These are phyloP conservation scores for Verticillium zaregamsianum DNA, from an alignment of 2,329 filamentous ascomycete species.

Conservation along the genomic window DNA sequence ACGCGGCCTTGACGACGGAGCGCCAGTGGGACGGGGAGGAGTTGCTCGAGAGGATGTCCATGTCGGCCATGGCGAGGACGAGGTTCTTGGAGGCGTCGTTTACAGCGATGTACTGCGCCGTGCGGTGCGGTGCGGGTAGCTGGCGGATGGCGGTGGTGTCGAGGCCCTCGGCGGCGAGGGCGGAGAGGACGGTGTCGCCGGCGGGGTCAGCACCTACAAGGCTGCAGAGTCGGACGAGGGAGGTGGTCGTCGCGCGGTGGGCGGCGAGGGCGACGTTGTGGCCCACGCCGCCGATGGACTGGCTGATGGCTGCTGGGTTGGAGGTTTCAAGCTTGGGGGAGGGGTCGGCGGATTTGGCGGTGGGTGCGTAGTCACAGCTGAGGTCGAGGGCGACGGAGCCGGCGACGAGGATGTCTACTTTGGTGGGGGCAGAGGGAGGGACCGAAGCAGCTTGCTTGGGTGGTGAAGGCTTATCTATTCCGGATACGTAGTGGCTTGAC, in stretches of 20 bases:
- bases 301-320: slow-evolving; percentile 75
- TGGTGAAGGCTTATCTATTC: slow-evolving; percentile 2
- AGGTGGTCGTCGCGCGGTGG: slow-evolving; percentile 57
- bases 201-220: slow-evolving; percentile 76
- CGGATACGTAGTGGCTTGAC: slow-evolving; percentile 8
- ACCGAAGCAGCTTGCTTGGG: background rate
- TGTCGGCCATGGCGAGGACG: slow-evolving; percentile 92
- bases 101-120: slow-evolving; percentile 86
- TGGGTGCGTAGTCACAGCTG: slow-evolving; percentile 66
- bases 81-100: slow-evolving; percentile 83
- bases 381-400: slow-evolving; percentile 88
- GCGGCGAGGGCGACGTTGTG: slow-evolving; percentile 87
- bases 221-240: slow-evolving; percentile 70
- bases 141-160: slow-evolving; percentile 58
- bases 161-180: slow-evolving; percentile 61
- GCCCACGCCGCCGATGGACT: slow-evolving; percentile 86
- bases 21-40: slow-evolving; percentile 51
- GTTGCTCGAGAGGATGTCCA: slow-evolving; percentile 70
- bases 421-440: slow-evolving; percentile 12
- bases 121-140: slow-evolving; percentile 54
- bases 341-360: slow-evolving; percentile 9
- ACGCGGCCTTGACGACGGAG: slow-evolving; percentile 48
- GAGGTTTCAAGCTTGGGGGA: slow-evolving; percentile 68
- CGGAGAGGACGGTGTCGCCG: slow-evolving; percentile 67
- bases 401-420: slow-evolving; percentile 73